Evolutionary conservation across 192 early-diverging fungal species (phyloP).

Genomic region (Entophlyctis luteolus): DNA sequence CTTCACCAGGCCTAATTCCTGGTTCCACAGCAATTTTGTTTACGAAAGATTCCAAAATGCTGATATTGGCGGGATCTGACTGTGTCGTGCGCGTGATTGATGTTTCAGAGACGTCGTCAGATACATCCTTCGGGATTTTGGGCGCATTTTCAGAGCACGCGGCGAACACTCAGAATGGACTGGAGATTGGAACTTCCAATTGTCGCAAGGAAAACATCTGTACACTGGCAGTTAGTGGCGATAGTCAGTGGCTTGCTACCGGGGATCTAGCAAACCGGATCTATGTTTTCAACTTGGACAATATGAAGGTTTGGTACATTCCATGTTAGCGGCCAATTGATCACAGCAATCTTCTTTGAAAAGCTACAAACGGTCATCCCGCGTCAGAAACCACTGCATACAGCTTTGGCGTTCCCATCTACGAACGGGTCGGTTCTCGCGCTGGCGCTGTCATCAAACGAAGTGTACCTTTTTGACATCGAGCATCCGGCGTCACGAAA

Average conservation of each 20-base stretch:
- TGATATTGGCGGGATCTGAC: conserved; percentile 76
- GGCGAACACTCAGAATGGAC: conserved; percentile 21
- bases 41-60: conserved; percentile 67
- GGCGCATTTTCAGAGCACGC: conserved; percentile 67
- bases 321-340: neutral
- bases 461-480: conserved; percentile 77
- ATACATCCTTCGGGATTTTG: conserved; percentile 57
- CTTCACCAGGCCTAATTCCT: conserved; percentile 23
- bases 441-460: conserved; percentile 61
- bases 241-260: conserved; percentile 77
- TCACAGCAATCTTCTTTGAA: neutral
- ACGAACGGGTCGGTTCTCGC: conserved; percentile 53
- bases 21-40: conserved; percentile 74
- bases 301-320: conserved; percentile 50
- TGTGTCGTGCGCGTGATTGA: conserved; percentile 73
- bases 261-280: conserved; percentile 72
- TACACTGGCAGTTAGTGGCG: conserved; percentile 69
- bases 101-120: conserved; percentile 52
- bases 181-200: conserved; percentile 17
- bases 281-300: conserved; percentile 70
- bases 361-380: conserved; percentile 69
- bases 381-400: conserved; percentile 55
- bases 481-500: too few species aligned
- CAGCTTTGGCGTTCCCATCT: conserved; percentile 66
- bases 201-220: conserved; percentile 38